Percentiles rank a stretch among this genome's conserved stretches.
These are phyloP conservation scores for Typha latifolia DNA, from an alignment of 176 grass and related monocot species.

Conservation along the genomic window DNA sequence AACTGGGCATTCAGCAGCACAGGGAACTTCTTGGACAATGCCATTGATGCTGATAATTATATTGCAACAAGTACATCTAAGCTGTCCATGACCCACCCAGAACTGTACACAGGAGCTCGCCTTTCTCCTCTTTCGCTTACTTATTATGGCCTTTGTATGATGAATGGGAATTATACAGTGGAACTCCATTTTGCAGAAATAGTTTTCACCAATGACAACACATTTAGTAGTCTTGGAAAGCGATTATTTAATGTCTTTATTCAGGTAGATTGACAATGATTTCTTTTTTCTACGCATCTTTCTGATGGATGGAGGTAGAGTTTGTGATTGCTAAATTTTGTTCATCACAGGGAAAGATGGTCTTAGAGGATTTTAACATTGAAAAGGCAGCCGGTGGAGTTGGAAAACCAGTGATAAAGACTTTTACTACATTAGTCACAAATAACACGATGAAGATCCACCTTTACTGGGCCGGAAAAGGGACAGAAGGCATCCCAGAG, in stretches of 20 bases:
- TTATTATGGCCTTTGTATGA: conserved; percentile 90
- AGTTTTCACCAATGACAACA: conserved; percentile 69
- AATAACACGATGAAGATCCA: conserved; percentile 62
- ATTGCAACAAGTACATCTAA: conserved; percentile 48
- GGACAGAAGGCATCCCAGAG: conserved; percentile 72
- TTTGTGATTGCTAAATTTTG: not conserved
- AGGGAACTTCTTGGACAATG: conserved; percentile 84
- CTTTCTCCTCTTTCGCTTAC: conserved; percentile 87
- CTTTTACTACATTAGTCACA: conserved; percentile 43
- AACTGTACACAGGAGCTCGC: conserved; percentile 61
- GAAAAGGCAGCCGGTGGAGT: conserved; percentile 40
- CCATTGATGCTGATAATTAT: conserved; percentile 56
- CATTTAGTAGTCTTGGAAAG: conserved; percentile 73
- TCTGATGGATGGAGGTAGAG: conserved; percentile 11
- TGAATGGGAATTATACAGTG: conserved; percentile 67
- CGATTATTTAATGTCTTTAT: conserved; percentile 88
- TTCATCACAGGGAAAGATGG: conserved; percentile 59
- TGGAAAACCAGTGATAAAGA: conserved; percentile 47
- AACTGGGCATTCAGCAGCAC: conserved; percentile 97
- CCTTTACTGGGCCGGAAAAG: conserved; percentile 81
- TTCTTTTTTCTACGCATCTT: not conserved
- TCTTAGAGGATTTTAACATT: conserved; percentile 80
- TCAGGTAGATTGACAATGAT: conserved; percentile 45
- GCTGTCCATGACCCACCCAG: conserved; percentile 37
- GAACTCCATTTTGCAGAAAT: conserved; percentile 76